A percentile compares a stretch with the other conserved stretches of the same genome.
phyloP scores from a whole-genome alignment of 441 rosid species.

The Metrosideros polymorpha region DNA sequence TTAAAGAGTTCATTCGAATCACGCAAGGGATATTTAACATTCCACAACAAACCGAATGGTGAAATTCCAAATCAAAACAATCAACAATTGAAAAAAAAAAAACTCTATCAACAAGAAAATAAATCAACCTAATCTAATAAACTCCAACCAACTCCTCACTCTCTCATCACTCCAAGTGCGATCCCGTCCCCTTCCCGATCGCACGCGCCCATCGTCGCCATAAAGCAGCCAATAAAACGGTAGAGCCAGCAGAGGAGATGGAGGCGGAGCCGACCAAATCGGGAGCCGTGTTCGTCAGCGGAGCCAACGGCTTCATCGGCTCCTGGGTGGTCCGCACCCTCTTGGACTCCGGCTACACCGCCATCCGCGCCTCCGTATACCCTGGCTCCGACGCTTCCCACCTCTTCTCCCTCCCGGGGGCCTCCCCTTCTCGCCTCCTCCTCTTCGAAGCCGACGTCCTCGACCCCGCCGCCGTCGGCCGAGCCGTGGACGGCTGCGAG shows the following conservation, averaged over 20 bases:
- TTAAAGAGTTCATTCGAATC: no score
- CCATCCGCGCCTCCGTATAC: conserved; percentile 48
- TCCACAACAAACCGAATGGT: no score
- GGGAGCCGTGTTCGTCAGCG: conserved; percentile 66
- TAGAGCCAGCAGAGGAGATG: neutral
- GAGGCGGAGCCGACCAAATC: neutral
- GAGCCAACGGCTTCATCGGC: conserved; percentile 90
- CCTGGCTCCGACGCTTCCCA: conserved; percentile 60
- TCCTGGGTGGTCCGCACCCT: conserved; percentile 60
- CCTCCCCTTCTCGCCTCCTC: conserved; percentile 13
- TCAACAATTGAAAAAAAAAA: no score
- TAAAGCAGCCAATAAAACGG: no score
- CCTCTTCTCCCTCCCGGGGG: conserved; percentile 35
- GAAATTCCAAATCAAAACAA: no score
- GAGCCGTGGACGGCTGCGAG: conserved; percentile 55
- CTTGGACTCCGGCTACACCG: conserved; percentile 42
- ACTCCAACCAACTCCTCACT: neutral
- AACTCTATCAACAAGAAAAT: neutral
- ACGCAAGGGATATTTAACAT: no score
- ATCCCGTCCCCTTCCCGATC: no score
- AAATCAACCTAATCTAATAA: neutral
- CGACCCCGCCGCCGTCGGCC: conserved; percentile 39
- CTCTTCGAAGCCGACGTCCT: conserved; percentile 56
- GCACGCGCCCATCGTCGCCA: neutral
- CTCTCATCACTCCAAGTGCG: neutral